Conservation (phyloP, 805 yeast species). For the Starmerella floricola region DNA sequence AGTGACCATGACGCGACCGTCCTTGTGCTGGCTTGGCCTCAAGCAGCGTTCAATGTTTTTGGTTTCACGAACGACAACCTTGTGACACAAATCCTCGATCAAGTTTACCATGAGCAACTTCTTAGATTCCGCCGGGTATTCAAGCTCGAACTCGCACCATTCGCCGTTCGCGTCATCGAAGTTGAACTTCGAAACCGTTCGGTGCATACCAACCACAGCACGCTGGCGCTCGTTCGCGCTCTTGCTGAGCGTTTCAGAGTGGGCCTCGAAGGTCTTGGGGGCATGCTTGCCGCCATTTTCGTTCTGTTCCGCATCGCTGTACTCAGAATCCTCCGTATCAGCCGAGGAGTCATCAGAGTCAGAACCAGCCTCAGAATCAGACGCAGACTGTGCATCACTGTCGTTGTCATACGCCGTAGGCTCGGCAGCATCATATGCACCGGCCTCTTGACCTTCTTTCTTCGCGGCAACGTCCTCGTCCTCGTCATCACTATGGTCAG, state of each 20-base stretch:
- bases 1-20: slow-evolving; percentile 69
- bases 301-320: slow-evolving; percentile 12
- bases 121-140: slow-evolving; percentile 72
- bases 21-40: slow-evolving; percentile 60
- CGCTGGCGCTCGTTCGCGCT: slow-evolving; percentile 74
- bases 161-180: slow-evolving; percentile 80
- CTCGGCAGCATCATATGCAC: slow-evolving; percentile 70
- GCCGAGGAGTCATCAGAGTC: slow-evolving; percentile 18
- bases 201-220: slow-evolving; percentile 62
- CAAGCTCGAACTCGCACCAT: slow-evolving; percentile 87
- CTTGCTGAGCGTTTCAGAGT: slow-evolving; percentile 35
- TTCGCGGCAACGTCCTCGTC: slow-evolving; percentile 86
- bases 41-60: slow-evolving; percentile 86
- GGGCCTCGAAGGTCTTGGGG: neutral
- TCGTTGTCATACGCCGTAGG: slow-evolving; percentile 27
- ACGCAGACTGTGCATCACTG: slow-evolving; percentile 19
- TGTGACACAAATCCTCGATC: slow-evolving; percentile 81
- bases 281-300: neutral
- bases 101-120: slow-evolving; percentile 95
- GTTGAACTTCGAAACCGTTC: slow-evolving; percentile 63
- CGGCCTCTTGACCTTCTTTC: slow-evolving; percentile 75
- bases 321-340: slow-evolving; percentile 13
- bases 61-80: slow-evolving; percentile 84
- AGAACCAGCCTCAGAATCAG: slow-evolving; percentile 35
- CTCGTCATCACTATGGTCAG: slow-evolving; percentile 92